Evolutionary conservation across 1,284 basidiomycete species (phyloP).

Genomic region (Neotropicomus parvogracilis): DNA sequence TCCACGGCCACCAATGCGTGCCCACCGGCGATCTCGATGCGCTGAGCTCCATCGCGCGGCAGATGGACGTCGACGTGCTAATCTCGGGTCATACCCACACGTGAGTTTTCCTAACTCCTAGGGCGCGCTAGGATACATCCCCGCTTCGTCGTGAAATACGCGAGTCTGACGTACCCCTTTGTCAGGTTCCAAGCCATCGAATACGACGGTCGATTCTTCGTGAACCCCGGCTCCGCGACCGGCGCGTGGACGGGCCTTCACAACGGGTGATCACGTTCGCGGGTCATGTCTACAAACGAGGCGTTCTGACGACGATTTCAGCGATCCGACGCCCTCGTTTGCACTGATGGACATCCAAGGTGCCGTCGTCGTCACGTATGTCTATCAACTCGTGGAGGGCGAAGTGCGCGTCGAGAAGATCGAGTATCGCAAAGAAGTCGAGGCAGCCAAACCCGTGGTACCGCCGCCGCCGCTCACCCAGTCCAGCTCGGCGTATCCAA

Average conservation of each 20-base stretch:
- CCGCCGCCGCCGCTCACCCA: slow-evolving; percentile 24
- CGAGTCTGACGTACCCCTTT: not conserved
- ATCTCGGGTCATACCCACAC: slow-evolving; percentile 92
- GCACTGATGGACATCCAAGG: slow-evolving; percentile 95
- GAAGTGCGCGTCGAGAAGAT: slow-evolving; percentile 89
- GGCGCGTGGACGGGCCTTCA: slow-evolving; percentile 87
- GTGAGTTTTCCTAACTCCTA: slow-evolving; percentile 51
- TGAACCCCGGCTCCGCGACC: slow-evolving; percentile 94
- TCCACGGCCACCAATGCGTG: slow-evolving; percentile 94
- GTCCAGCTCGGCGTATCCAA: slow-evolving; percentile 24
- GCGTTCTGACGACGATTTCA: slow-evolving; percentile 23
- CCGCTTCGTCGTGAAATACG: not conserved
- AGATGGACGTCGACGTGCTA: slow-evolving; percentile 97
- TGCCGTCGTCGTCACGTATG: slow-evolving; percentile 91
- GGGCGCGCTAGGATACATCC: not conserved
- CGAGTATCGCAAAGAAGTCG: slow-evolving; percentile 70
- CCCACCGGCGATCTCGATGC: slow-evolving; percentile 91
- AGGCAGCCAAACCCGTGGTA: slow-evolving; percentile 35
- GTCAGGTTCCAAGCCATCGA: slow-evolving; percentile 90
- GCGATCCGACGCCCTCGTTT: slow-evolving; percentile 76
- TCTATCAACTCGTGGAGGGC: slow-evolving; percentile 91
- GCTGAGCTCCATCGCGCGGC: slow-evolving; percentile 81
- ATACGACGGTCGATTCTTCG: slow-evolving; percentile 88
- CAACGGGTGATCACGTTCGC: slow-evolving; percentile 48
- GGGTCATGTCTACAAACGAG: slow-evolving; percentile 1